Conservation (phyloP, 148 eudicot genomes). For the Amaranthus palmeri region DNA sequence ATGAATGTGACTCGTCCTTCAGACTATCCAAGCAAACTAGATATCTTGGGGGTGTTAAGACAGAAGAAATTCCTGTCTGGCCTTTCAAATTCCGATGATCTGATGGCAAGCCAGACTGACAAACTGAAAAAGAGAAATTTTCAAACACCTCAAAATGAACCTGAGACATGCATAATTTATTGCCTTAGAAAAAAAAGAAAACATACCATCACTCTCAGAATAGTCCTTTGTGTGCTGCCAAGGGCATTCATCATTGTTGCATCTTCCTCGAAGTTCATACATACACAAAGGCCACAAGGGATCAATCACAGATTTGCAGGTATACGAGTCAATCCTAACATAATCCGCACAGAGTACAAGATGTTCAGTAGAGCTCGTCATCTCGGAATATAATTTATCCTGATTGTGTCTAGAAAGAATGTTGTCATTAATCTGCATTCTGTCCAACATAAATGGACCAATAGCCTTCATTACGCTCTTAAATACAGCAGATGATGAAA, state of each 20-base stretch:
- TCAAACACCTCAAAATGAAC: constrained; percentile 6
- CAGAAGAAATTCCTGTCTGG: constrained; percentile 20
- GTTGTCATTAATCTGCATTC: constrained; percentile 15
- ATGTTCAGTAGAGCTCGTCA: constrained; percentile 17
- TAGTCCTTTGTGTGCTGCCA: constrained; percentile 59
- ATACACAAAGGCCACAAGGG: constrained; percentile 72
- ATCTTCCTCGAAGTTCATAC: constrained; percentile 73
- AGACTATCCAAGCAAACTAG: constrained; percentile 45
- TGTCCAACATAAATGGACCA: constrained; percentile 12
- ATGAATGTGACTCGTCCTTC: constrained; percentile 35
- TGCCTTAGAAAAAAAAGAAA: background rate
- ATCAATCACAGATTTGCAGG: constrained; percentile 41
- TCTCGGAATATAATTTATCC: constrained; percentile 18
- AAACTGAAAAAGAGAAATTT: constrained; percentile 31
- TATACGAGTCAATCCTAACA: constrained; percentile 40
- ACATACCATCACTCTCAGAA: constrained; percentile 35
- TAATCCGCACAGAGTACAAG: constrained; percentile 22
- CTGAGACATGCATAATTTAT: background rate
- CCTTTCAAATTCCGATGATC: constrained; percentile 14
- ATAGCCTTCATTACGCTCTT: constrained; percentile 44
- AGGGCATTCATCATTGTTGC: constrained; percentile 70
- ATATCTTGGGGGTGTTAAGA: constrained; percentile 54
- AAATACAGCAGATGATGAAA: constrained; percentile 24
- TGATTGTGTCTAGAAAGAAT: constrained; percentile 12
- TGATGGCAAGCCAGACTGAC: constrained; percentile 26